Base-by-base conservation (phyloP, 441 rosid genomes). In the Bruguiera hainesii region DNA sequence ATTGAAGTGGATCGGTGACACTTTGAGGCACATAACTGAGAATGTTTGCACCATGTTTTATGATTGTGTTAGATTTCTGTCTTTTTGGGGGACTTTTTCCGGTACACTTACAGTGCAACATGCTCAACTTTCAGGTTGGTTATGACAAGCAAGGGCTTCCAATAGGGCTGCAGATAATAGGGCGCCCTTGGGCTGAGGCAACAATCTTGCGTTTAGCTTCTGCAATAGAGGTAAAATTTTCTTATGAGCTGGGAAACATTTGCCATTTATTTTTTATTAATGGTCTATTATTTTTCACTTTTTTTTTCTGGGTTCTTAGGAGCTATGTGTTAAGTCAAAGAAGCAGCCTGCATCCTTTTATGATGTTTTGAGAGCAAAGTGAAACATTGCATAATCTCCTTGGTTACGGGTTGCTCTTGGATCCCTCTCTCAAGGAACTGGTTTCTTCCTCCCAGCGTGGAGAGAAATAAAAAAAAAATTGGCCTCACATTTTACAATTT, bases 141-240 rank as follows among this genome's bases (percentile, higher is more conserved):
- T 88, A 89, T 77, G 96, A 89, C 77, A 89, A 87, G 72, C 83
- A 85, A 76, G 96, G 96, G 66, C 93, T 89, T 68, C 96, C 96
- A 1, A 85, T 92, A 39, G 98, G 98, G 60, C 68, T 92, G 73
- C 96, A 92, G 65, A 80, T 88, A 59, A 87, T 89, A 31, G 90
- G 96, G 46, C 83, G 84, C 16, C 96, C 96, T 50, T 89, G 96
- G 96, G 89, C 83, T 5, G 98, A 92, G 78, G 96, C 95, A 66
- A 81, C 95, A 46, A 59, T 89, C 61, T 73, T 92, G 60, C 86
- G 76, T 61, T 76, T 92, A 66, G 93, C 96, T 70, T 77, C 85
- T 70, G 93, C 91, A 30, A 68, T 89, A 13, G 95, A 87, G 95
- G 98, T 89, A 73, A 49, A 25, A 13, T 13, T 59, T 63, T 37